These are phyloP conservation scores for Yarrowia osloensis DNA, from an alignment of 805 yeast genomes.

Conservation along the genomic window DNA sequence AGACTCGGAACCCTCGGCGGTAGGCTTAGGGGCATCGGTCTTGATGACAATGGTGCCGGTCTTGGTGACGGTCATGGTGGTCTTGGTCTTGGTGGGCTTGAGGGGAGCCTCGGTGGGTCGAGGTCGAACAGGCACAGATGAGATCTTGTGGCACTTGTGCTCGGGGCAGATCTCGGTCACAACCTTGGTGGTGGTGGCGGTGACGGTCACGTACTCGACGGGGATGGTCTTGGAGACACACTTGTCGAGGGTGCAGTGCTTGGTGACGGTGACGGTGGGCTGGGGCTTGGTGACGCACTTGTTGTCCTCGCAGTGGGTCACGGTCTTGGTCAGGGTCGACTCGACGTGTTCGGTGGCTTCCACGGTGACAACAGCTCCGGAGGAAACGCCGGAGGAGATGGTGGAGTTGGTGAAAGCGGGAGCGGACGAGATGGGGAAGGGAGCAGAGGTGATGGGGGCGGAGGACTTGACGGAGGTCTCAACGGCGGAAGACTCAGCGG, in stretches of 20 bases:
- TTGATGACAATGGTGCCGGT: neutral
- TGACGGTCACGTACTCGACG: neutral
- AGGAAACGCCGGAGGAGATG: neutral
- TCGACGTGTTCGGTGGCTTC: slow-evolving; percentile 11
- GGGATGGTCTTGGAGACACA: slow-evolving; percentile 8
- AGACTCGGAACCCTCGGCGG: neutral
- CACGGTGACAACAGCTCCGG: neutral
- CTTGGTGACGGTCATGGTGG: slow-evolving; percentile 3
- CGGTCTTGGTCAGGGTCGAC: slow-evolving; percentile 22
- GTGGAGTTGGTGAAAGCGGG: neutral
- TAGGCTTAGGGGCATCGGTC: slow-evolving; percentile 2
- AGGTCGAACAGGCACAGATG: neutral
- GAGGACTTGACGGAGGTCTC: slow-evolving; percentile 2
- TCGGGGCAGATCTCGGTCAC: slow-evolving; percentile 16
- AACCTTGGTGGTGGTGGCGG: slow-evolving; percentile 1
- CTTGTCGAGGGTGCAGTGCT: slow-evolving; percentile 6
- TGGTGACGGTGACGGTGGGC: slow-evolving; percentile 14
- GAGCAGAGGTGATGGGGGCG: neutral
- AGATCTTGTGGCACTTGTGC: slow-evolving; percentile 6
- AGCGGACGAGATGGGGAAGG: neutral
- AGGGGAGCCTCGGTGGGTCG: slow-evolving; percentile 6
- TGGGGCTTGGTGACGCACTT: slow-evolving; percentile 12
- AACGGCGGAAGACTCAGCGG: neutral
- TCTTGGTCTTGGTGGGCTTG: slow-evolving; percentile 1
- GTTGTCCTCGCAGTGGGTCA: slow-evolving; percentile 21